A percentile compares a stretch with the other conserved stretches of the same genome.
Evolutionary conservation across 2,329 filamentous ascomycete species (phyloP).

Genomic region (Ploettnerulaceae sp.): DNA sequence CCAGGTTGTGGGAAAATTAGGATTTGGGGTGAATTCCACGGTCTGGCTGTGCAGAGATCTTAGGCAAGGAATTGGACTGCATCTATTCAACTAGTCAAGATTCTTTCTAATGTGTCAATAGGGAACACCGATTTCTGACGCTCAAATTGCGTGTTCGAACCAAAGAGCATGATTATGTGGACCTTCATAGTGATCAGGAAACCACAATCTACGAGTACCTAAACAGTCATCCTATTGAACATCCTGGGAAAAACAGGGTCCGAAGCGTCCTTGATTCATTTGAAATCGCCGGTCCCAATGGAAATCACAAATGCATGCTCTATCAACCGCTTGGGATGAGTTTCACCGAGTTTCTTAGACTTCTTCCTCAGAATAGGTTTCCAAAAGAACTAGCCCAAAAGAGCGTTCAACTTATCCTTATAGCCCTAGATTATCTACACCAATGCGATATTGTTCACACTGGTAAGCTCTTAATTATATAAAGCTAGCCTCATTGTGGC

Average conservation of each 20-base stretch:
- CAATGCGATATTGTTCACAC: constrained; percentile 44
- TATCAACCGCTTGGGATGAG: constrained; percentile 42
- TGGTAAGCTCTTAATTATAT: constrained; percentile 34
- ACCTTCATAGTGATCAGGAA: constrained; percentile 31
- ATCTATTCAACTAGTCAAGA: not conserved
- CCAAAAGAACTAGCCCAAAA: constrained; percentile 35
- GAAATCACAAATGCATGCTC: constrained; percentile 36
- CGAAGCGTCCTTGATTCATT: constrained; percentile 38
- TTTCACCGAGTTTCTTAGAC: constrained; percentile 36
- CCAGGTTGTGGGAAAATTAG: constrained; percentile 5
- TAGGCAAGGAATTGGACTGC: not conserved
- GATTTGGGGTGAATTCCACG: constrained; percentile 2
- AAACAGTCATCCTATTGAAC: constrained; percentile 24
- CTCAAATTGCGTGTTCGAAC: constrained; percentile 21
- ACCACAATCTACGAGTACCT: constrained; percentile 41
- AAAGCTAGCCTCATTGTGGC: constrained; percentile 2
- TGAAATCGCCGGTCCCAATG: constrained; percentile 35
- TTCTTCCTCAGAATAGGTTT: constrained; percentile 38
- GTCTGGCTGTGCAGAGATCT: constrained; percentile 4
- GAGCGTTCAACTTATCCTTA: constrained; percentile 38
- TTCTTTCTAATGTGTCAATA: not conserved
- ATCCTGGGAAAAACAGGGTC: constrained; percentile 34
- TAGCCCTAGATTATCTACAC: constrained; percentile 44
- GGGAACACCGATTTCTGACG: constrained; percentile 18
- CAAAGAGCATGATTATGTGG: constrained; percentile 29